These are phyloP conservation scores for Pouteria campechiana DNA, from an alignment of 179 eudicot genomes.

Conservation along the genomic window DNA sequence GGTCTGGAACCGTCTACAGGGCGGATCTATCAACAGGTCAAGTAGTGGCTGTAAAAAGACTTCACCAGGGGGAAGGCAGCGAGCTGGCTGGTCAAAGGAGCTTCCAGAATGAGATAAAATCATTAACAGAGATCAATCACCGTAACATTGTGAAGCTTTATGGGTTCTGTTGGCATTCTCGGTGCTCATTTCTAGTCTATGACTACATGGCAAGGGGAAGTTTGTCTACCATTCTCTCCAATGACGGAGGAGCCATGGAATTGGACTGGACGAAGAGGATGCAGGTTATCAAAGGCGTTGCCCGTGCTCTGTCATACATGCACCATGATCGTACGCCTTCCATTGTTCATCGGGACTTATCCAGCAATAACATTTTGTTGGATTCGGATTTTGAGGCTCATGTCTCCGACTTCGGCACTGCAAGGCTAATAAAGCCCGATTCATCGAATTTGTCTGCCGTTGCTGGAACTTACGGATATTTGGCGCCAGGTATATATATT, in stretches of 20 bases:
- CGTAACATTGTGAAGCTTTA: constrained; percentile 21
- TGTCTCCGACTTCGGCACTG: constrained; percentile 4
- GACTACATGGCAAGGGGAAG: constrained; percentile 8
- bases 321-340: constrained; percentile 5
- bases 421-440: neutral
- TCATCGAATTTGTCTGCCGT: constrained; percentile 1
- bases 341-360: constrained; percentile 4
- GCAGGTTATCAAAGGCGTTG: neutral
- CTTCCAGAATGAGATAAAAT: constrained; percentile 13
- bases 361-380: constrained; percentile 5
- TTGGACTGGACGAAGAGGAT: constrained; percentile 4
- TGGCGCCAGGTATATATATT: constrained; percentile 2
- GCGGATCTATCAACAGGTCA: constrained; percentile 13
- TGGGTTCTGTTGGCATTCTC: constrained; percentile 13
- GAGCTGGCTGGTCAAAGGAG: constrained; percentile 2
- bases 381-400: neutral
- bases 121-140: constrained; percentile 16
- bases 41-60: constrained; percentile 23
- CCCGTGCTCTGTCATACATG: constrained; percentile 2
- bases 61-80: constrained; percentile 5
- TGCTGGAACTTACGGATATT: constrained; percentile 1
- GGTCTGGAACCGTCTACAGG: constrained; percentile 13
- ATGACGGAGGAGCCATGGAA: neutral
- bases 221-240: neutral
- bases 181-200: constrained; percentile 12